Conservation (phyloP, 306 rosid genomes). For the Begonia peltatifolia region DNA sequence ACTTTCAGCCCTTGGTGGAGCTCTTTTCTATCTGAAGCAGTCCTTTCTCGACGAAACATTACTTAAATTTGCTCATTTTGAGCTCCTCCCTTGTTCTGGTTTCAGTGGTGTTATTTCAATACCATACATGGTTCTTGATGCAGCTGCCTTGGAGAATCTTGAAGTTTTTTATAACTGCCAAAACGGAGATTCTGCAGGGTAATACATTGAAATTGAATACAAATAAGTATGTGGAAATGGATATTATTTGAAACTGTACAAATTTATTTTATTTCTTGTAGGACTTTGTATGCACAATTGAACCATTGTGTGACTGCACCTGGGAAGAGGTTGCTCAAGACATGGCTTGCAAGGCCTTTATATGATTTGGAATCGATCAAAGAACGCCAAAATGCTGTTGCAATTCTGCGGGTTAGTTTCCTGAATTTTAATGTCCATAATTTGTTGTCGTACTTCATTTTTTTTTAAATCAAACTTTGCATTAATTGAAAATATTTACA, state of each 20-base stretch:
- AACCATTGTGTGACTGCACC: slow-evolving; percentile 88
- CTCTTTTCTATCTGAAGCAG: slow-evolving; percentile 84
- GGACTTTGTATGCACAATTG: slow-evolving; percentile 75
- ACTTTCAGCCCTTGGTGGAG: slow-evolving; percentile 93
- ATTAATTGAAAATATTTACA: too few relatives aligned
- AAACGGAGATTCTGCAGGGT: slow-evolving; percentile 88
- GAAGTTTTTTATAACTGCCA: slow-evolving; percentile 87
- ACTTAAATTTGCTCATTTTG: slow-evolving; percentile 82
- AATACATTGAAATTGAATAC: slow-evolving; percentile 10
- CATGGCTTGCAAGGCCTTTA: slow-evolving; percentile 95
- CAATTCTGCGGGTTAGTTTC: slow-evolving; percentile 52
- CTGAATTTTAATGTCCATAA: too few relatives aligned
- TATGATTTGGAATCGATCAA: slow-evolving; percentile 49
- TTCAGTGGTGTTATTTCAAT: slow-evolving; percentile 41
- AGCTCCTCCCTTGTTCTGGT: slow-evolving; percentile 67
- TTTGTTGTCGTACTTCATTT: too few relatives aligned
- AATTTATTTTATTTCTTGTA: slow-evolving; percentile 20
- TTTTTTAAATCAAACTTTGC: too few relatives aligned
- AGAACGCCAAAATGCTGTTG: slow-evolving; percentile 79
- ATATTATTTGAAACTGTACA: too few relatives aligned
- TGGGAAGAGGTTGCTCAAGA: slow-evolving; percentile 83
- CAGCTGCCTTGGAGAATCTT: slow-evolving; percentile 88
- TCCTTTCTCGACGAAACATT: slow-evolving; percentile 71
- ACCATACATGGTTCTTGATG: slow-evolving; percentile 88
- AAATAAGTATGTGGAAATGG: not conserved